Conservation (phyloP, 139 green algal species). For the Chlorokybus atmophyticus region DNA sequence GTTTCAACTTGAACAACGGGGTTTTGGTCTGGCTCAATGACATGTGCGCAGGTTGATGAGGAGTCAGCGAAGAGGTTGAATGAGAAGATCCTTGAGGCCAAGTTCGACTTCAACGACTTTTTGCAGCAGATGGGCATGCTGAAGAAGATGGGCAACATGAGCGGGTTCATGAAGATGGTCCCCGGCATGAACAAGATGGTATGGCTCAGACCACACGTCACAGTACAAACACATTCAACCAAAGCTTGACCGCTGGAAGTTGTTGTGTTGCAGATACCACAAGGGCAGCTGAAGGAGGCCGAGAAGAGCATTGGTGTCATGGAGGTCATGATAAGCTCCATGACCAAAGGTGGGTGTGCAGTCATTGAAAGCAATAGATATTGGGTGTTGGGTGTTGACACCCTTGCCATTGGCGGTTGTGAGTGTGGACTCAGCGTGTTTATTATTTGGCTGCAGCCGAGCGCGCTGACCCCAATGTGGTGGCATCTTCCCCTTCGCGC, state of each 20-base stretch:
- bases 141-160: conserved; percentile 77
- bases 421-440: neutral
- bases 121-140: conserved; percentile 86
- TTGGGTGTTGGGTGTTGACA: conserved; percentile 8
- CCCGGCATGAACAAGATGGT: conserved; percentile 42
- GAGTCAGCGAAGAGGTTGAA: conserved; percentile 18
- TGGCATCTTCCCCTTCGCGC: conserved; percentile 53
- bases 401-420: neutral
- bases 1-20: no score
- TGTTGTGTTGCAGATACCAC: conserved; percentile 22
- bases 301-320: conserved; percentile 41
- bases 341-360: conserved; percentile 49
- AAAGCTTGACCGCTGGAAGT: conserved; percentile 5
- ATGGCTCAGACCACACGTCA: neutral
- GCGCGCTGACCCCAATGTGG: conserved; percentile 65
- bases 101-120: conserved; percentile 99
- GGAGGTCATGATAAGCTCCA: conserved; percentile 54
- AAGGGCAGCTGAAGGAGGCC: conserved; percentile 56
- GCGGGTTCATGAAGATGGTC: conserved; percentile 81
- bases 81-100: conserved; percentile 65
- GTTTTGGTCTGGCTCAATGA: no score
- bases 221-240: neutral
- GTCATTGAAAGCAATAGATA: neutral
- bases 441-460: conserved; percentile 36
- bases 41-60: neutral